Conservation (phyloP, 352 stramenopile genomes). For the Phytophthora citrophthora region DNA sequence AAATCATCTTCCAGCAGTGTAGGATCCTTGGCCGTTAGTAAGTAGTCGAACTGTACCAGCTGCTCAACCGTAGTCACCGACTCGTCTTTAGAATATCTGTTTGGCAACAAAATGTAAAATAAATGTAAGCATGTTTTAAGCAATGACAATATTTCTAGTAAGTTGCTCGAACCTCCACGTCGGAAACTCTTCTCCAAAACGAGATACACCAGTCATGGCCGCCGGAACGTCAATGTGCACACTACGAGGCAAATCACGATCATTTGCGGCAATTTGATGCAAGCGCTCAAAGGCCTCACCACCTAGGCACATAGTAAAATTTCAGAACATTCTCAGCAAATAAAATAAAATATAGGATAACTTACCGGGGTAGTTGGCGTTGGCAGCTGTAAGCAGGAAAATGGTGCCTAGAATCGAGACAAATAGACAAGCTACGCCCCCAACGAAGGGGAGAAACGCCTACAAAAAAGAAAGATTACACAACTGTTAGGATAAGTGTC, state of each 20-base stretch:
- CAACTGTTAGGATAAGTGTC: too few relatives aligned
- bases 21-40: constrained; percentile 61
- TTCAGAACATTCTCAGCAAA: constrained; percentile 1
- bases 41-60: constrained; percentile 62
- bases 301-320: constrained; percentile 34
- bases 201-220: constrained; percentile 95
- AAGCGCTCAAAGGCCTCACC: constrained; percentile 70
- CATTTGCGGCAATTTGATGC: constrained; percentile 48
- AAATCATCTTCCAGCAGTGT: constrained; percentile 47
- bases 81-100: constrained; percentile 85
- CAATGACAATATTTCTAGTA: neutral
- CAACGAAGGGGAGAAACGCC: constrained; percentile 57
- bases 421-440: constrained; percentile 54
- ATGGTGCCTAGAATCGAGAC: constrained; percentile 49
- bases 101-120: neutral
- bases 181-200: constrained; percentile 84
- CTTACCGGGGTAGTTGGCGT: constrained; percentile 94
- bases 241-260: constrained; percentile 39
- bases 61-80: constrained; percentile 49
- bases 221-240: constrained; percentile 94
- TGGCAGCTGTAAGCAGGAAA: constrained; percentile 79
- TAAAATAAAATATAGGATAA: neutral
- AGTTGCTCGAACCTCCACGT: constrained; percentile 62
- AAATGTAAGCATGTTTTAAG: neutral
- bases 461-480: constrained; percentile 21